phyloP scores from a whole-genome alignment of 441 rosid genomes.

The Macaranga tanarius region DNA sequence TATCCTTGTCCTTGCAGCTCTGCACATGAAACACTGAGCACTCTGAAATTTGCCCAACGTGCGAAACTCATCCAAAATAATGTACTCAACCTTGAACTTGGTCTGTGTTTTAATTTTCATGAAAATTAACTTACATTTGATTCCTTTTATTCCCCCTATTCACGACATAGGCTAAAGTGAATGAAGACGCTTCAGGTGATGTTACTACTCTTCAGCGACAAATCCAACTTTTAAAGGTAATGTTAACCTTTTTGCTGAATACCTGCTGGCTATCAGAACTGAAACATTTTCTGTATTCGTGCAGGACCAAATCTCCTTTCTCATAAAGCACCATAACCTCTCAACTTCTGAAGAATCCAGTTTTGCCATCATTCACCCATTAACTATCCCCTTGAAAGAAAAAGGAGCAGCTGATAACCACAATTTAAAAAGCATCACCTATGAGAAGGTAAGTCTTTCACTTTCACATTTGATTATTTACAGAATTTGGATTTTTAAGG shows the following conservation, averaged over 20 bases:
- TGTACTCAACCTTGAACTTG: slow-evolving; percentile 38
- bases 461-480: slow-evolving; percentile 19
- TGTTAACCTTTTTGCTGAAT: slow-evolving; percentile 22
- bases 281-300: slow-evolving; percentile 26
- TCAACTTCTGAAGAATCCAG: slow-evolving; percentile 45
- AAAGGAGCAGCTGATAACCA: slow-evolving; percentile 31
- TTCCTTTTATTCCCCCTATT: slow-evolving; percentile 16
- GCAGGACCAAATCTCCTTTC: slow-evolving; percentile 73
- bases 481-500: slow-evolving; percentile 5
- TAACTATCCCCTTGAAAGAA: slow-evolving; percentile 33
- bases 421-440: slow-evolving; percentile 29
- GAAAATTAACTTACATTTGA: slow-evolving; percentile 12
- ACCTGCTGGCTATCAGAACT: slow-evolving; percentile 23
- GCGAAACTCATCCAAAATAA: slow-evolving; percentile 96
- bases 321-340: slow-evolving; percentile 50
- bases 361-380: slow-evolving; percentile 25
- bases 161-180: slow-evolving; percentile 75
- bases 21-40: slow-evolving; percentile 87
- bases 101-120: slow-evolving; percentile 11
- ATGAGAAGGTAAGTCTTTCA: slow-evolving; percentile 47
- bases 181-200: slow-evolving; percentile 96
- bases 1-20: slow-evolving; percentile 54
- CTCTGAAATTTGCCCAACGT: slow-evolving; percentile 95
- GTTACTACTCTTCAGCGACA: slow-evolving; percentile 77
- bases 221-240: slow-evolving; percentile 78